phyloP scores from a whole-genome alignment of 78 protist genomes.

The Emiliania huxleyi region DNA sequence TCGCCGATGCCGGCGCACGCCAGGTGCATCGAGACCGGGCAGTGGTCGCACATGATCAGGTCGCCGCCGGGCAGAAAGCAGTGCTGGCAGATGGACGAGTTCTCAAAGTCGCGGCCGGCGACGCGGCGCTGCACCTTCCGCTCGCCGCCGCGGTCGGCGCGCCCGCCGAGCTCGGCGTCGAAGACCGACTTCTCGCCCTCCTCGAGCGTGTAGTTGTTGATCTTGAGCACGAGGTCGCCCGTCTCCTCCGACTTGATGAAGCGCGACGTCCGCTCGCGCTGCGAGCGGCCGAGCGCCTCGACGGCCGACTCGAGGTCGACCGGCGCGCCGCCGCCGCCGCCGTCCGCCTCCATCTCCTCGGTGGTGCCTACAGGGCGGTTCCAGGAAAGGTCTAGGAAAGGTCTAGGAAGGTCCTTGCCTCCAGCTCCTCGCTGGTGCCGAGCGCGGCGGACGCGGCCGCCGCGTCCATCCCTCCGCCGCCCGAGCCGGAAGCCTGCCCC shows the following conservation, averaged over 20 bases:
- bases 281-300: background rate
- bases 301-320: background rate
- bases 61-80: conserved; percentile 40
- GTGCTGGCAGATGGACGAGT: background rate
- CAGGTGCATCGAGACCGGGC: conserved; percentile 7
- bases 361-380: too few species aligned
- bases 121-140: background rate
- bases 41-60: background rate
- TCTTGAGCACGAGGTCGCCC: background rate
- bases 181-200: conserved; percentile 34
- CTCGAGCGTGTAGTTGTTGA: conserved; percentile 10
- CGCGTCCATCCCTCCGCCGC: background rate
- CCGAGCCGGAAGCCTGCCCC: background rate
- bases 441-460: background rate
- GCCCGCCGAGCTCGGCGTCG: background rate
- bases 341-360: background rate
- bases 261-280: conserved; percentile 9
- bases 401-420: background rate
- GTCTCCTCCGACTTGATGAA: background rate
- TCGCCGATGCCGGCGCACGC: conserved; percentile 5
- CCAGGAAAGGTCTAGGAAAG: too few species aligned
- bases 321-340: background rate
- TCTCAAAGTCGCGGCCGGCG: background rate
- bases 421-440: background rate
- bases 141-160: background rate